phyloP scores from a whole-genome alignment of 2,329 filamentous ascomycete genomes.

The Ascochyta rabiei region DNA sequence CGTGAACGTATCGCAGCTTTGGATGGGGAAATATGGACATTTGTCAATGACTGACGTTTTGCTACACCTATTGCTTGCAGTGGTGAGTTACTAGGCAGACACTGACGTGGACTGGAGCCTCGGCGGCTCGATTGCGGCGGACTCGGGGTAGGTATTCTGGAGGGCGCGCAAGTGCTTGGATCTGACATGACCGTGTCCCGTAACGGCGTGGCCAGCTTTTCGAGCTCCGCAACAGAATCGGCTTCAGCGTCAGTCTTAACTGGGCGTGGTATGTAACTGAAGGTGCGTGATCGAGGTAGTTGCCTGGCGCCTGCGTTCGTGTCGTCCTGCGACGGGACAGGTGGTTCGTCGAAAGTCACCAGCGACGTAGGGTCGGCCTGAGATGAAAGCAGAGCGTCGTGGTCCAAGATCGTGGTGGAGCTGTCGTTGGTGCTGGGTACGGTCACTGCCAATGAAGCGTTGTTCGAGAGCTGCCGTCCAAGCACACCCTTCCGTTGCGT shows the following conservation, averaged over 20 bases:
- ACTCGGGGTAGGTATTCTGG: slow-evolving; percentile 41
- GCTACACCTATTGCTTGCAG: slow-evolving; percentile 27
- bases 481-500: slow-evolving; percentile 36
- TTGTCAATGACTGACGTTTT: slow-evolving; percentile 23
- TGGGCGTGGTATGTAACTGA: slow-evolving; percentile 42
- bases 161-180: slow-evolving; percentile 14
- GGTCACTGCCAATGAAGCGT: slow-evolving; percentile 19
- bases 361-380: slow-evolving; percentile 4
- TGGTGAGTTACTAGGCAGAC: slow-evolving; percentile 19
- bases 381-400: slow-evolving; percentile 19
- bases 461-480: slow-evolving; percentile 17
- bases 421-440: slow-evolving; percentile 14
- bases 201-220: slow-evolving; percentile 12
- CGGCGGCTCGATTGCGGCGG: slow-evolving; percentile 26
- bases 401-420: slow-evolving; percentile 5
- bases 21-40: slow-evolving; percentile 13
- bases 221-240: slow-evolving; percentile 1
- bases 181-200: slow-evolving; percentile 7
- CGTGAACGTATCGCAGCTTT: slow-evolving; percentile 33
- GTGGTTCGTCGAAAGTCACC: not conserved
- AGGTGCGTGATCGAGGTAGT: slow-evolving; percentile 38
- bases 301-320: slow-evolving; percentile 12
- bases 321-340: not conserved
- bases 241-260: slow-evolving; percentile 20
- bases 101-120: slow-evolving; percentile 37